Evolutionary conservation across 768 basidiomycete species (phyloP).

Genomic region (Boletus tomentosulus): DNA sequence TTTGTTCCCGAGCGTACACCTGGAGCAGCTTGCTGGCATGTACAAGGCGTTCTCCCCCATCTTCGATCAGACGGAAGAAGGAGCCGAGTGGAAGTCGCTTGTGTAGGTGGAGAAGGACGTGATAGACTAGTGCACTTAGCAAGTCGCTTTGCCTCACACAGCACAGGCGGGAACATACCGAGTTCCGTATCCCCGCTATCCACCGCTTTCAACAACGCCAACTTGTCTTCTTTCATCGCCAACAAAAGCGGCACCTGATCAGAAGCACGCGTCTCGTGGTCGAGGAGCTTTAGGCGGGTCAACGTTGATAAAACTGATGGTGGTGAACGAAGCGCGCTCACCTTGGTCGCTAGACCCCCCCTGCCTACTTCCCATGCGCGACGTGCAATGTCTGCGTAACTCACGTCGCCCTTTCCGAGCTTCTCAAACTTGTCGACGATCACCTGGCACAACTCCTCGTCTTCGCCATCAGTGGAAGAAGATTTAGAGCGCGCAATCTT

Average conservation of each 20-base stretch:
- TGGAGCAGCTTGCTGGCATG: constrained; percentile 79
- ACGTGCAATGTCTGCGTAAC: constrained; percentile 92
- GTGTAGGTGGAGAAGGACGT: constrained; percentile 85
- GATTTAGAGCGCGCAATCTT: constrained; percentile 79
- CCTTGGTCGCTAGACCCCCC: constrained; percentile 79
- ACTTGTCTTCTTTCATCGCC: constrained; percentile 88
- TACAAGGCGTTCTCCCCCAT: constrained; percentile 70
- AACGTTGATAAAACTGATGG: background rate
- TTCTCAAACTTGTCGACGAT: constrained; percentile 91
- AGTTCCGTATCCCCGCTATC: constrained; percentile 95
- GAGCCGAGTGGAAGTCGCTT: constrained; percentile 79
- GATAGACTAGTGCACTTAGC: constrained; percentile 61
- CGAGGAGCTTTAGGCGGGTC: constrained; percentile 59
- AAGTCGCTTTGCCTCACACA: background rate
- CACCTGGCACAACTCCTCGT: constrained; percentile 71
- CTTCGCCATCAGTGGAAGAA: constrained; percentile 55
- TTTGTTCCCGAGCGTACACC: constrained; percentile 87
- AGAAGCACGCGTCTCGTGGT: constrained; percentile 81
- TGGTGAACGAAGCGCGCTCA: constrained; percentile 23
- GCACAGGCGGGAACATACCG: constrained; percentile 42
- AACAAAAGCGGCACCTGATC: constrained; percentile 93
- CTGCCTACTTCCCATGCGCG: constrained; percentile 90
- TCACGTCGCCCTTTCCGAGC: constrained; percentile 73
- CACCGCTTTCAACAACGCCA: constrained; percentile 85
- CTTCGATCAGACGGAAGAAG: constrained; percentile 93